Evolutionary conservation across 805 yeast genomes (phyloP).

Genomic region (Cyberlindnera xylosilytica): DNA sequence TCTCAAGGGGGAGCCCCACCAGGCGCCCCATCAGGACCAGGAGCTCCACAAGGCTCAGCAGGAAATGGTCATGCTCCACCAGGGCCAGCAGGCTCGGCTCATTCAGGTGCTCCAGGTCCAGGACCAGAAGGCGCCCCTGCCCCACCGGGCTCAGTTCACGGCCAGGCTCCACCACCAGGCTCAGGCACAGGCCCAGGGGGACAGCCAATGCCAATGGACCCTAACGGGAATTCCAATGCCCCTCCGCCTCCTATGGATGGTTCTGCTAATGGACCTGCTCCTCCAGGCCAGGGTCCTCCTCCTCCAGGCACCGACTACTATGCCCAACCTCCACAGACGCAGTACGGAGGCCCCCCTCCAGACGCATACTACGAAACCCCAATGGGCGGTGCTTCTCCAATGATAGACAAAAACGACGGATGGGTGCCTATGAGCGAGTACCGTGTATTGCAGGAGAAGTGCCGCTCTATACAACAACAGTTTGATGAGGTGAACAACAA

Average conservation of each 20-base stretch:
- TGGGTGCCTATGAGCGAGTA: not conserved
- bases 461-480: constrained; percentile 21
- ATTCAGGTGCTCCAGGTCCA: too few species aligned
- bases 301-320: not conserved
- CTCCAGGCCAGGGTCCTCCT: not conserved
- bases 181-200: too few species aligned
- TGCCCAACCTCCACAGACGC: not conserved
- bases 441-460: not conserved
- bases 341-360: not conserved
- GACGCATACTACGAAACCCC: not conserved
- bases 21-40: not conserved
- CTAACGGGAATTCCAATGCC: too few species aligned
- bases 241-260: not conserved
- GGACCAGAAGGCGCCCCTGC: too few species aligned
- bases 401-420: not conserved
- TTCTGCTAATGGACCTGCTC: not conserved
- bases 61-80: too few species aligned
- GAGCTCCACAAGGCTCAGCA: too few species aligned
- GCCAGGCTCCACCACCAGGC: too few species aligned
- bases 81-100: too few species aligned
- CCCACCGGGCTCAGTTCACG: too few species aligned
- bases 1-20: not conserved
- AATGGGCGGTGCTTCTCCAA: not conserved
- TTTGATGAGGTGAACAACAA: constrained; percentile 19
- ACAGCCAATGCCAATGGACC: too few species aligned